Evolutionary conservation across 1,284 basidiomycete genomes (phyloP).

Genomic region (Naganishia sp.): DNA sequence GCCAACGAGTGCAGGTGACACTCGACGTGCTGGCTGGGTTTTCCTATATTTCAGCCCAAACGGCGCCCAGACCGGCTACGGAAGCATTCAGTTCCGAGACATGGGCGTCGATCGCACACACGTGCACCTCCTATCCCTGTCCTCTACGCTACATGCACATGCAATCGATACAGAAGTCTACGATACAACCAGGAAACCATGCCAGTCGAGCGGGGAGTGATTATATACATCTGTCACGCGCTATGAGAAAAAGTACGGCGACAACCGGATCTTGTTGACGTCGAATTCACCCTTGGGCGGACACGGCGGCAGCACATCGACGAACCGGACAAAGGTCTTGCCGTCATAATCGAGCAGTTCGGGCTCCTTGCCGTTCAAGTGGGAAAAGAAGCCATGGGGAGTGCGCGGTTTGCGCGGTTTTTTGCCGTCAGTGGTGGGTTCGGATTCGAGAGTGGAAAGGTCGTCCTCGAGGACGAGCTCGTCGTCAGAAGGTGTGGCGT

Average conservation of each 20-base stretch:
- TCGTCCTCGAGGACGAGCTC: slow-evolving; percentile 41
- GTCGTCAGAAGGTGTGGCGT: slow-evolving; percentile 32
- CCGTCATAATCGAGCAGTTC: slow-evolving; percentile 39
- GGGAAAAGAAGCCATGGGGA: slow-evolving; percentile 16
- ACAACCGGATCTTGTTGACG: slow-evolving; percentile 77
- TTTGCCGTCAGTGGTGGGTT: slow-evolving; percentile 31
- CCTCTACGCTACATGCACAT: too few species aligned
- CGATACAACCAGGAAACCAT: neutral
- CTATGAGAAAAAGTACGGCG: slow-evolving; percentile 79
- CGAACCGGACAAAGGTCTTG: slow-evolving; percentile 68
- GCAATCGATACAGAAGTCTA: too few species aligned
- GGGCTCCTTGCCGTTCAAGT: slow-evolving; percentile 12
- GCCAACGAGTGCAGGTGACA: too few species aligned
- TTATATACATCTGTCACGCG: neutral
- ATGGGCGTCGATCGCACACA: neutral
- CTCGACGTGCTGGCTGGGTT: neutral
- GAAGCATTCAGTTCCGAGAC: neutral
- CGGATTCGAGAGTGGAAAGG: slow-evolving; percentile 33
- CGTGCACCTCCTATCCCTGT: neutral
- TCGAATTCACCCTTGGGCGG: slow-evolving; percentile 87
- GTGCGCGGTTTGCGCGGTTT: slow-evolving; percentile 3
- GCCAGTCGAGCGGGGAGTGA: neutral
- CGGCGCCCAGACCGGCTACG: too few species aligned
- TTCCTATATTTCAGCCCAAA: neutral
- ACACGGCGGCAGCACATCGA: slow-evolving; percentile 75